A percentile compares a stretch with the other conserved stretches of the same genome.
Conservation (phyloP, 495 filamentous ascomycete species). For the Aspergillus funiculosus region DNA sequence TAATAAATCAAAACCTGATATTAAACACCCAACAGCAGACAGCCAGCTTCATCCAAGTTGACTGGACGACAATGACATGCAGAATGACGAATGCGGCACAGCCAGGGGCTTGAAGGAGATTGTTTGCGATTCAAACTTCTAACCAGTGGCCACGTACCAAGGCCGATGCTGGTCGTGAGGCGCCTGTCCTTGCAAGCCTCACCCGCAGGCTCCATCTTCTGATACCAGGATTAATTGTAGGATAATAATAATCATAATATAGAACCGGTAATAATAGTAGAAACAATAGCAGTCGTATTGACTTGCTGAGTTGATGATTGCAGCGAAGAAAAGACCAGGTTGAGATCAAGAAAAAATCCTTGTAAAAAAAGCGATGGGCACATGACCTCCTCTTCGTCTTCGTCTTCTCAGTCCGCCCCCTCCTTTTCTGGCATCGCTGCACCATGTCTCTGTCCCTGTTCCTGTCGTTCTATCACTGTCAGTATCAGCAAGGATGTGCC, state of each 20-base stretch:
- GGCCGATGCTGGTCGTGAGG: neutral
- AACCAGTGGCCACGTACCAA: slow-evolving; percentile 6
- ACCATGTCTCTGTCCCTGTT: neutral
- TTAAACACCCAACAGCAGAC: slow-evolving; percentile 5
- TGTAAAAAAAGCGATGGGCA: slow-evolving; percentile 3
- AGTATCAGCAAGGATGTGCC: neutral
- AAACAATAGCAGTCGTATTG: no score
- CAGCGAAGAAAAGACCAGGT: neutral
- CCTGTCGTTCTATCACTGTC: neutral
- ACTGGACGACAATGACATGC: neutral
- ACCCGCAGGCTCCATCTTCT: neutral
- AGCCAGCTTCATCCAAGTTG: neutral
- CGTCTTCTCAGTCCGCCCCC: no score
- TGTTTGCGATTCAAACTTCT: neutral
- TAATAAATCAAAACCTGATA: slow-evolving; percentile 10
- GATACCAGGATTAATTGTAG: neutral
- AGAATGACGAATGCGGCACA: slow-evolving; percentile 4
- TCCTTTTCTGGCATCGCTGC: no score
- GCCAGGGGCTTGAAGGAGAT: neutral
- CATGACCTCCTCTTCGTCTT: neutral
- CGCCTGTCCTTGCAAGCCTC: neutral
- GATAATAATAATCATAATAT: neutral
- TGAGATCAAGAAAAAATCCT: neutral
- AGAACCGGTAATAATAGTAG: neutral
- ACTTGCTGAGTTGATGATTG: no score